Conservation (phyloP, 2,329 filamentous ascomycete species). For the Claviceps digitariae region DNA sequence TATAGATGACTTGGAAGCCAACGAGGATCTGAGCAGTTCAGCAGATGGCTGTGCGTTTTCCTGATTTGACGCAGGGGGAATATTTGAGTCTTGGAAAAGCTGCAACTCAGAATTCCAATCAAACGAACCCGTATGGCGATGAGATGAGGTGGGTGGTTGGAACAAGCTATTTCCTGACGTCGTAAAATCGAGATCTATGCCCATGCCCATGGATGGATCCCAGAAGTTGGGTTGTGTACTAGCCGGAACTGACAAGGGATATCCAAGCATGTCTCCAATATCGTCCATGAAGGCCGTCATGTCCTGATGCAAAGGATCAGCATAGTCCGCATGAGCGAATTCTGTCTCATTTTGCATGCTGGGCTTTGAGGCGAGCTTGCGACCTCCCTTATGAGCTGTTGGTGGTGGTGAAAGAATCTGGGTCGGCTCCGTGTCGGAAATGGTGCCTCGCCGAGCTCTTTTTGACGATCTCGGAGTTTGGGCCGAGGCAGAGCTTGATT, state of each 20-base stretch:
- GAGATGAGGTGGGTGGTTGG: slow-evolving; percentile 17
- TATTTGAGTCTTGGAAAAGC: slow-evolving; percentile 36
- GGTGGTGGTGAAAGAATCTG: slow-evolving; percentile 49
- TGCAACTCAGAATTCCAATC: slow-evolving; percentile 45
- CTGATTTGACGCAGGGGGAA: slow-evolving; percentile 20
- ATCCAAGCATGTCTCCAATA: slow-evolving; percentile 43
- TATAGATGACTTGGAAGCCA: slow-evolving; percentile 37
- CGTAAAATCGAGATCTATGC: slow-evolving; percentile 48
- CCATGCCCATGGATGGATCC: slow-evolving; percentile 39
- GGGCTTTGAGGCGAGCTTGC: slow-evolving; percentile 40
- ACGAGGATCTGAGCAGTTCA: slow-evolving; percentile 30
- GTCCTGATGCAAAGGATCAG: slow-evolving; percentile 34
- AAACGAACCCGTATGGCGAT: slow-evolving; percentile 36
- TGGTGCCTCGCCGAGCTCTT: slow-evolving; percentile 30
- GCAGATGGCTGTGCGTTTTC: slow-evolving; percentile 23
- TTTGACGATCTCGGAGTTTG: slow-evolving; percentile 21
- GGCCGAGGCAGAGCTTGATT: slow-evolving; percentile 15
- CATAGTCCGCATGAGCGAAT: slow-evolving; percentile 38
- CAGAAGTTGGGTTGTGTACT: slow-evolving; percentile 38
- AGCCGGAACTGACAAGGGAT: slow-evolving; percentile 45
- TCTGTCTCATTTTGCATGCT: slow-evolving; percentile 46
- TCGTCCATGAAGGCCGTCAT: slow-evolving; percentile 32
- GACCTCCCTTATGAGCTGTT: slow-evolving; percentile 39
- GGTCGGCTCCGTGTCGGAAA: slow-evolving; percentile 20
- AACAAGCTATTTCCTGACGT: slow-evolving; percentile 31